Evolutionary conservation across 2,329 filamentous ascomycete genomes (phyloP).

Genomic region (Scortechinia acanthostroma): DNA sequence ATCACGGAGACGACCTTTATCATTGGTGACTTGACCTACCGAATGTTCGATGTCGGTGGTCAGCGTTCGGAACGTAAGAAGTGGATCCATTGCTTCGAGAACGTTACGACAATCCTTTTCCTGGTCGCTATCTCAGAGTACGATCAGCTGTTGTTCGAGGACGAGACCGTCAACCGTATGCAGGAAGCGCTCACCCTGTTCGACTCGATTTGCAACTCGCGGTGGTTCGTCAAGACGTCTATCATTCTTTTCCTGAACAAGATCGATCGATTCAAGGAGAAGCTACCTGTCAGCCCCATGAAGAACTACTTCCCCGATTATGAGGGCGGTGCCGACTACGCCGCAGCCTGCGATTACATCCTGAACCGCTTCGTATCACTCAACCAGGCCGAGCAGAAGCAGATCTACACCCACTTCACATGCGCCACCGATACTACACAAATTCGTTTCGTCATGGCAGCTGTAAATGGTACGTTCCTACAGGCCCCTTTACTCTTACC

Average conservation of each 20-base stretch:
- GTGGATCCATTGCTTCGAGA: slow-evolving; percentile 99
- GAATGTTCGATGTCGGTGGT: slow-evolving; percentile 96
- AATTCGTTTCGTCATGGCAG: slow-evolving; percentile 98
- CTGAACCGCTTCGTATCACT: slow-evolving; percentile 95
- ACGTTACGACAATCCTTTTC: slow-evolving; percentile 94
- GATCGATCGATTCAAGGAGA: slow-evolving; percentile 83
- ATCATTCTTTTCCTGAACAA: slow-evolving; percentile 88
- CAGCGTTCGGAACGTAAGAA: slow-evolving; percentile 96
- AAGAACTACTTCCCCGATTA: slow-evolving; percentile 86
- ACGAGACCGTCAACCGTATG: slow-evolving; percentile 94
- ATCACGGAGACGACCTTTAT: slow-evolving; percentile 96
- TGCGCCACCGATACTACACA: slow-evolving; percentile 98
- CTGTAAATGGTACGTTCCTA: slow-evolving; percentile 76
- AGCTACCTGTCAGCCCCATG: slow-evolving; percentile 75
- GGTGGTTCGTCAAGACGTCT: slow-evolving; percentile 85
- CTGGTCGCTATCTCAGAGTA: slow-evolving; percentile 95
- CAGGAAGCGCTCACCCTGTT: slow-evolving; percentile 81
- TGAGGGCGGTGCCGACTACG: slow-evolving; percentile 92
- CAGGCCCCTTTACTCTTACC: slow-evolving; percentile 2
- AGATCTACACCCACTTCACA: slow-evolving; percentile 99
- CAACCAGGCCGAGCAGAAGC: slow-evolving; percentile 98
- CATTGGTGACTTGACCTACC: slow-evolving; percentile 87
- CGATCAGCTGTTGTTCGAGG: slow-evolving; percentile 90
- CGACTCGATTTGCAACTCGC: slow-evolving; percentile 80
- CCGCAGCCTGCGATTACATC: slow-evolving; percentile 95